Percentiles rank a stretch among this genome's conserved stretches.
Conservation (phyloP, 2,329 filamentous ascomycete genomes). For the Pseudogymnoascus sp. region DNA sequence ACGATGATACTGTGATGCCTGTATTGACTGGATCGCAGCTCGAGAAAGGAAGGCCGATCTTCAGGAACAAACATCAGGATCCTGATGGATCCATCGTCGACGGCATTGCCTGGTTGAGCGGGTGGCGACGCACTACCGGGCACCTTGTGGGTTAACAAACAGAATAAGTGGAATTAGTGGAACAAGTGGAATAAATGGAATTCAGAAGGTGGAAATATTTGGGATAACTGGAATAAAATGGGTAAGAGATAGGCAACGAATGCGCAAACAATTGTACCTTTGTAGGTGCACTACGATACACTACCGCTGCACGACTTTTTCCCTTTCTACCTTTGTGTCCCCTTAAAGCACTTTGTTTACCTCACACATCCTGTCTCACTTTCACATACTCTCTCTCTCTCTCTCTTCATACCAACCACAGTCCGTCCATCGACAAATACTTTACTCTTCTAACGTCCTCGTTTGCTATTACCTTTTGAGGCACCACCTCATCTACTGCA, state of each 20-base stretch:
- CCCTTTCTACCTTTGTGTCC: not conserved
- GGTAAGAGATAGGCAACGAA: not conserved
- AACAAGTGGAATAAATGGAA: not conserved
- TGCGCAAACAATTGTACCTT: constrained; percentile 3
- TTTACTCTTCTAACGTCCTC: not conserved
- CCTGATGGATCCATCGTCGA: not conserved
- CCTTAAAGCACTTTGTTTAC: constrained; percentile 9
- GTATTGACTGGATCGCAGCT: not conserved
- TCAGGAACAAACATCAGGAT: not conserved
- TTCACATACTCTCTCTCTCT: not conserved
- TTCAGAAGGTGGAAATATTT: not conserved
- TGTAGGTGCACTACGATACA: constrained; percentile 7
- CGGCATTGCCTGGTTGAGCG: constrained; percentile 3
- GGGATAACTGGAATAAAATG: not conserved
- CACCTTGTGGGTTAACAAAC: constrained; percentile 6
- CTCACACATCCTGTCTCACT: not conserved
- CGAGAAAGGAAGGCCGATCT: constrained; percentile 2
- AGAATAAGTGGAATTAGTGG: not conserved
- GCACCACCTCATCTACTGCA: not conserved
- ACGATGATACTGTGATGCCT: not conserved
- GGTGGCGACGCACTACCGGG: constrained; percentile 1
- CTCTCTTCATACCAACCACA: constrained; percentile 1
- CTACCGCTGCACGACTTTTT: not conserved
- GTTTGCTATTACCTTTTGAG: not conserved
- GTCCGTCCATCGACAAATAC: constrained; percentile 2